Conservation (phyloP, 768 basidiomycete genomes). For the Suillus ampliporus region DNA sequence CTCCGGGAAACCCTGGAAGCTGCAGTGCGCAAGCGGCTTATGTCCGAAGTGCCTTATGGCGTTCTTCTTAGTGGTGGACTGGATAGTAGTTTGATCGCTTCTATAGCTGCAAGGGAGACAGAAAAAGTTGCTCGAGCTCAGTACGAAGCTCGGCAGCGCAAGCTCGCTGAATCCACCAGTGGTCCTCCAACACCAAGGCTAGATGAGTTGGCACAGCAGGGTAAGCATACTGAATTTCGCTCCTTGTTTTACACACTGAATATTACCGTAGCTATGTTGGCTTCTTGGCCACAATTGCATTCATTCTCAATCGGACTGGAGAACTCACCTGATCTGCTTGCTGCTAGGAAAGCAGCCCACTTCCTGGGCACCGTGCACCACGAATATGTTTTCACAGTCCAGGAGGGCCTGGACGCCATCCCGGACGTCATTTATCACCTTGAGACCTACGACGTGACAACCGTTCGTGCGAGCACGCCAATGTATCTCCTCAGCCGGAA, state of each 20-base stretch:
- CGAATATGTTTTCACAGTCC: slow-evolving; percentile 97
- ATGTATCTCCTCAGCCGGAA: slow-evolving; percentile 99
- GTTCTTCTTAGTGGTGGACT: slow-evolving; percentile 95
- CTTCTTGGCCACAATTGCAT: slow-evolving; percentile 94
- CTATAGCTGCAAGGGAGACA: slow-evolving; percentile 94
- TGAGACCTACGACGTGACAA: slow-evolving; percentile 99
- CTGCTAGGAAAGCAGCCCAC: slow-evolving; percentile 91
- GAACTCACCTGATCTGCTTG: slow-evolving; percentile 93
- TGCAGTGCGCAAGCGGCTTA: slow-evolving; percentile 92
- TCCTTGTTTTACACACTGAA: slow-evolving; percentile 7
- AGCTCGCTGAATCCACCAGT: slow-evolving; percentile 55
- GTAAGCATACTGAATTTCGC: slow-evolving; percentile 40
- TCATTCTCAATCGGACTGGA: slow-evolving; percentile 97
- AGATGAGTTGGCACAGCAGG: slow-evolving; percentile 54
- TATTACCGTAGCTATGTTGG: slow-evolving; percentile 61
- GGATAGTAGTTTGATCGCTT: slow-evolving; percentile 94
- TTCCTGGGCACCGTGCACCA: slow-evolving; percentile 96
- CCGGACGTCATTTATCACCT: slow-evolving; percentile 98
- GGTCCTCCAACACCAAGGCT: slow-evolving; percentile 61
- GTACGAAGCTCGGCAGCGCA: slow-evolving; percentile 68
- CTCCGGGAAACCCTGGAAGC: slow-evolving; percentile 86
- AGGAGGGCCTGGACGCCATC: slow-evolving; percentile 96
- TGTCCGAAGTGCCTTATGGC: slow-evolving; percentile 99
- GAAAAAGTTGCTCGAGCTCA: slow-evolving; percentile 88
- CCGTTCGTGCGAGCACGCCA: slow-evolving; percentile 95